phyloP scores from a whole-genome alignment of 179 eudicot genomes.

The Patellifolia procumbens region DNA sequence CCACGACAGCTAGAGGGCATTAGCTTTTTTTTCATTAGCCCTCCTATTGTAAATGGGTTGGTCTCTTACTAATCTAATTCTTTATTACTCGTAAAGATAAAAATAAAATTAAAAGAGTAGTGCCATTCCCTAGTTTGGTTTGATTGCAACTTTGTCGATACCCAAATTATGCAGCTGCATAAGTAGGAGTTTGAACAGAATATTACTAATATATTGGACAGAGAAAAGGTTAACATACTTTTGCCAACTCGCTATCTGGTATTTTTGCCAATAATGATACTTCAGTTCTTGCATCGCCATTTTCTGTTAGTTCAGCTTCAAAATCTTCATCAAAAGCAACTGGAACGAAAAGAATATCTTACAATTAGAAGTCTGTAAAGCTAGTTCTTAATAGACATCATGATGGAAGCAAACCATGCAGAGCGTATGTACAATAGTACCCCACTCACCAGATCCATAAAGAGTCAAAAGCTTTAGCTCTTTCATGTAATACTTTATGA shows the following conservation, averaged over 20 bases:
- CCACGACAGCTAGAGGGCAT: no score
- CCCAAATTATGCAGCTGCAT: not conserved
- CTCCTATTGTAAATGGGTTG: no score
- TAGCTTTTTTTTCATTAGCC: no score
- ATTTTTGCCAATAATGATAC: conserved; percentile 67
- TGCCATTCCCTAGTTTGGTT: no score
- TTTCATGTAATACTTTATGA: conserved; percentile 69
- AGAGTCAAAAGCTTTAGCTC: conserved; percentile 82
- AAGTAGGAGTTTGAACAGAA: not conserved
- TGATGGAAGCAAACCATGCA: not conserved
- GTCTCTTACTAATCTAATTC: no score
- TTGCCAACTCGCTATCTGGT: conserved; percentile 74
- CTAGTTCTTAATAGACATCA: not conserved
- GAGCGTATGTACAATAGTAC: conserved; percentile 5
- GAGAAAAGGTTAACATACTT: conserved; percentile 42
- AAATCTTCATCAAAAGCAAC: conserved; percentile 99
- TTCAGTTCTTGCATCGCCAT: conserved; percentile 82
- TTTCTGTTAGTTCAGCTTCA: conserved; percentile 84
- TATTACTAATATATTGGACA: not conserved
- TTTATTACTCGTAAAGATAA: no score
- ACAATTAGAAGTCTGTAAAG: not conserved
- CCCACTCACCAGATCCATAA: conserved; percentile 84
- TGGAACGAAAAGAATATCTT: conserved; percentile 25
- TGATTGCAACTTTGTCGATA: no score
- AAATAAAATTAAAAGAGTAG: no score